Percentiles rank a stretch among this genome's conserved stretches.
phyloP scores from a whole-genome alignment of 305 asterid genomes.

The Rubia tinctorum region DNA sequence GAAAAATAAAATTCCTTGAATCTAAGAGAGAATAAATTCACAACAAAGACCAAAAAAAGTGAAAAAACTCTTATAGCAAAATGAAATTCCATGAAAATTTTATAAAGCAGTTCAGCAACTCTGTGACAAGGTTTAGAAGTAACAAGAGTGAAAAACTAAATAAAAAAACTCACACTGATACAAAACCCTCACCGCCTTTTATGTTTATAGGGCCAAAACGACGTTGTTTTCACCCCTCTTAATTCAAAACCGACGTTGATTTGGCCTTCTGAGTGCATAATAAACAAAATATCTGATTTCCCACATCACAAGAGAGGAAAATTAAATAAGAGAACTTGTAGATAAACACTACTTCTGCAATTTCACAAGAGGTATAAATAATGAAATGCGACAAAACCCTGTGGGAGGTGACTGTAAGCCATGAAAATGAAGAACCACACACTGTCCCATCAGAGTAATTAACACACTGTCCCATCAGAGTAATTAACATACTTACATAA shows the following conservation, averaged over 20 bases:
- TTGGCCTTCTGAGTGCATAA: too few species aligned
- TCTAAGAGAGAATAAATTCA: not conserved
- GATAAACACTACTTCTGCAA: not conserved
- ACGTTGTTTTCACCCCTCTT: not conserved
- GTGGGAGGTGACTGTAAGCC: not conserved
- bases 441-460: not conserved
- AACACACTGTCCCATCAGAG: too few species aligned
- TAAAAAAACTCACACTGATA: not conserved
- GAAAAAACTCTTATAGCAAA: not conserved
- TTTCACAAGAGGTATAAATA: not conserved
- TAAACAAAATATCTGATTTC: too few species aligned
- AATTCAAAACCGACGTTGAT: not conserved
- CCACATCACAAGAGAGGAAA: not conserved
- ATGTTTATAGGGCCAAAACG: not conserved
- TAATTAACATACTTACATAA: too few species aligned
- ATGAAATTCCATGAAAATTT: not conserved
- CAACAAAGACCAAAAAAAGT: not conserved
- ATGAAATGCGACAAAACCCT: not conserved
- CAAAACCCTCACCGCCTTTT: too few species aligned
- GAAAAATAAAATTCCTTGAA: too few species aligned
- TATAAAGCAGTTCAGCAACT: not conserved
- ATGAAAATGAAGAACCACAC: not conserved
- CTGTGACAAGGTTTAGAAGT: not conserved
- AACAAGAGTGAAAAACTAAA: not conserved
- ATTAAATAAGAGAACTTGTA: not conserved